These are phyloP conservation scores for Metarhizium brunneum DNA, from an alignment of 2,329 filamentous ascomycete genomes.

Conservation along the genomic window DNA sequence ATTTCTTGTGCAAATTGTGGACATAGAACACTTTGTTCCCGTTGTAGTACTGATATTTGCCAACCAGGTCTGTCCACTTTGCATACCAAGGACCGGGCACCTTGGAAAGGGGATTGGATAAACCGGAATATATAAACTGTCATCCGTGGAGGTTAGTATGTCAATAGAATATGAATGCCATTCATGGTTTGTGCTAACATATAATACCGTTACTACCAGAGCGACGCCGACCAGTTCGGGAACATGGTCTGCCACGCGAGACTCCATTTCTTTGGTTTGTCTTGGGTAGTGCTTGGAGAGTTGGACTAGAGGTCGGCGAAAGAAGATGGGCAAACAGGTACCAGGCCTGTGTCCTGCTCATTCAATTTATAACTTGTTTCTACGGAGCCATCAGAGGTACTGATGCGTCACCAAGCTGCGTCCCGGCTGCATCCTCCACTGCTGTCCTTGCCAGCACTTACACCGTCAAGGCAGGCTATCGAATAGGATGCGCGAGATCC, in stretches of 20 bases:
- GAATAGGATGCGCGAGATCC: not conserved
- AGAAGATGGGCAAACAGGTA: not conserved
- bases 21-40: conserved; percentile 11
- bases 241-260: not conserved
- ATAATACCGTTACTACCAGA: not conserved
- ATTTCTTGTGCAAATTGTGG: conserved; percentile 14
- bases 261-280: not conserved
- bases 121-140: not conserved
- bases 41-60: conserved; percentile 10
- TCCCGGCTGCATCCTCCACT: not conserved
- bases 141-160: not conserved
- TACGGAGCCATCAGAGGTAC: too few relatives aligned
- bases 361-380: not conserved
- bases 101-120: conserved; percentile 7
- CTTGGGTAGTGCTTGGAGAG: not conserved
- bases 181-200: not conserved
- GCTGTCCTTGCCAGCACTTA: not conserved
- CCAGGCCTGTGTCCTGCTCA: not conserved
- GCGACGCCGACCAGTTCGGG: not conserved
- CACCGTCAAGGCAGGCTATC: not conserved
- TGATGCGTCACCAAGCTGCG: too few relatives aligned
- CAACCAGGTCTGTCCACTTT: conserved; percentile 11
- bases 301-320: not conserved
- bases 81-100: conserved; percentile 18
- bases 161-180: not conserved